phyloP scores from a whole-genome alignment of 495 filamentous ascomycete genomes.

The Hypoxylon intermedium region DNA sequence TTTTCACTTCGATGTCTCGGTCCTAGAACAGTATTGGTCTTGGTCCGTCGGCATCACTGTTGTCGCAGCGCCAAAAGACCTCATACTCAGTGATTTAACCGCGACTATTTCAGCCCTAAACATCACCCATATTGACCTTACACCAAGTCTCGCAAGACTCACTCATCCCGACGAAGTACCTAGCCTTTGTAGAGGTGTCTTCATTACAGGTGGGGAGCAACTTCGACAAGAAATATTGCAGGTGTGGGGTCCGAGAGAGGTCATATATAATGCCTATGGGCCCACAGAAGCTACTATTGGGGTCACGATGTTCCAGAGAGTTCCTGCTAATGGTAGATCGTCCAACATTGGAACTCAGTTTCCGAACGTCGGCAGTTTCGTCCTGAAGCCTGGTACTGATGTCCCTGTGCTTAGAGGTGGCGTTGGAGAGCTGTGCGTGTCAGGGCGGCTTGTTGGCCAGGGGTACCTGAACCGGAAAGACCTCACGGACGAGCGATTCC shows the following conservation, averaged over 20 bases:
- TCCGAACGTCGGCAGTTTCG: slow-evolving; percentile 79
- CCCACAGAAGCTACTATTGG: slow-evolving; percentile 93
- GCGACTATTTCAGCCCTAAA: slow-evolving; percentile 69
- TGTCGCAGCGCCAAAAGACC: slow-evolving; percentile 75
- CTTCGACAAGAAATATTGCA: slow-evolving; percentile 76
- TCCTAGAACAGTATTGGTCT: slow-evolving; percentile 87
- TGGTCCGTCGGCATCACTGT: slow-evolving; percentile 86
- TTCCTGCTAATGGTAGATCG: slow-evolving; percentile 72
- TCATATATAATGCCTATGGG: slow-evolving; percentile 81
- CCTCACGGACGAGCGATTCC: slow-evolving; percentile 69
- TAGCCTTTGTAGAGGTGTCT: slow-evolving; percentile 70
- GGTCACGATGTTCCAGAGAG: slow-evolving; percentile 76
- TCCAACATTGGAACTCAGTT: slow-evolving; percentile 88
- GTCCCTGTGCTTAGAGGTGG: slow-evolving; percentile 75
- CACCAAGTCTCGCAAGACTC: slow-evolving; percentile 68
- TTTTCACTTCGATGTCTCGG: slow-evolving; percentile 87
- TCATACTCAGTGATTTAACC: slow-evolving; percentile 78
- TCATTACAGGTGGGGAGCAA: slow-evolving; percentile 78
- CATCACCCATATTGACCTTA: slow-evolving; percentile 88
- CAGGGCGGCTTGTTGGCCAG: slow-evolving; percentile 83
- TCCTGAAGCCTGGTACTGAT: slow-evolving; percentile 74
- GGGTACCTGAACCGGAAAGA: slow-evolving; percentile 84
- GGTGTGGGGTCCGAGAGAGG: slow-evolving; percentile 66
- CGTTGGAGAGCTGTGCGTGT: slow-evolving; percentile 86
- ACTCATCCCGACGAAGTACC: slow-evolving; percentile 72